A percentile compares a stretch with the other conserved stretches of the same genome.
phyloP scores from a whole-genome alignment of 306 rosid species.

The Medicago truncatula region DNA sequence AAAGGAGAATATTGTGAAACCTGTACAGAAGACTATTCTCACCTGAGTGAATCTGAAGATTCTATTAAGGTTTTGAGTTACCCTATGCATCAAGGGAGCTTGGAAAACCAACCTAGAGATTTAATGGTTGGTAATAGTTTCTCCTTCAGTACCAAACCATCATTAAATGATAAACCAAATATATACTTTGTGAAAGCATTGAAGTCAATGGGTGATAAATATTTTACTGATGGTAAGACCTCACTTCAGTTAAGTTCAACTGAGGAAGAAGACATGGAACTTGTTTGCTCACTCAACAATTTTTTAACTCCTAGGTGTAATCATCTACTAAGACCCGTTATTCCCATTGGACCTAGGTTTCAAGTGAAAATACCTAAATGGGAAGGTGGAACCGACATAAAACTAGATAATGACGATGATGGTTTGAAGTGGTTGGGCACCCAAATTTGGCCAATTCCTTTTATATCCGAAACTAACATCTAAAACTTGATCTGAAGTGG shows the following conservation, averaged over 20 bases:
- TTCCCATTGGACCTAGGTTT: conserved; percentile 59
- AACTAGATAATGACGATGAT: too few species aligned
- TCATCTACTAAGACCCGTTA: conserved; percentile 13
- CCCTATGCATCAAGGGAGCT: too few species aligned
- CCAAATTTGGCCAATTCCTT: too few species aligned
- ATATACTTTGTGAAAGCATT: neutral
- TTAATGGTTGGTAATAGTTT: too few species aligned
- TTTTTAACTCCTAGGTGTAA: neutral
- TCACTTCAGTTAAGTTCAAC: neutral
- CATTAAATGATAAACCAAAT: conserved; percentile 10
- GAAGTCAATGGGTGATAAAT: conserved; percentile 6
- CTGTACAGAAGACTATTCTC: too few species aligned
- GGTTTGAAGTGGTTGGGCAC: too few species aligned
- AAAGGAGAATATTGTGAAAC: too few species aligned
- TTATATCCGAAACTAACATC: too few species aligned
- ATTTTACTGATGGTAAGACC: conserved; percentile 2
- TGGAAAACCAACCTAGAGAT: too few species aligned
- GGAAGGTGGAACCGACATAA: conserved; percentile 32
- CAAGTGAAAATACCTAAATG: conserved; percentile 54
- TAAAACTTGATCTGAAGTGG: too few species aligned
- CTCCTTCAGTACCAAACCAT: neutral
- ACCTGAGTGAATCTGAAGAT: too few species aligned
- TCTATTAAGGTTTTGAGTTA: too few species aligned
- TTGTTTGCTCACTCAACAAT: neutral
- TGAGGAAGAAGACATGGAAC: conserved; percentile 33